These are phyloP conservation scores for Coemansia sp. DNA, from an alignment of 192 early-diverging fungal genomes.

Conservation along the genomic window DNA sequence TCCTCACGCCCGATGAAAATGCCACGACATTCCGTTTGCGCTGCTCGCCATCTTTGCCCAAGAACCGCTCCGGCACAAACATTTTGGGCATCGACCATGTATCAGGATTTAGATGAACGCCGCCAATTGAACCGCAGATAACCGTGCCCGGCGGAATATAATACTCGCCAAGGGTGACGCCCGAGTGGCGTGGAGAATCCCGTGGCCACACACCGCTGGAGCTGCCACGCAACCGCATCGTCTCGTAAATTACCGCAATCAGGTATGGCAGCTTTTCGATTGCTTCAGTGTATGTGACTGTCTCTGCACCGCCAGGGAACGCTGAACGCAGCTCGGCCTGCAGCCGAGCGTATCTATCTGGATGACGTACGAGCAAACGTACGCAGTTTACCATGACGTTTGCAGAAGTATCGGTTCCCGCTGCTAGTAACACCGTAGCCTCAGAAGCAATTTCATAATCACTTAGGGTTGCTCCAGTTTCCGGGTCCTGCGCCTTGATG, in stretches of 20 bases:
- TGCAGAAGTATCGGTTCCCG: constrained; percentile 23
- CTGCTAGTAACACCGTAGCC: constrained; percentile 21
- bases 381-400: constrained; percentile 14
- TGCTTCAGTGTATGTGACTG: constrained; percentile 9
- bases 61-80: constrained; percentile 31
- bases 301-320: background rate
- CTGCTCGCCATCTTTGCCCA: constrained; percentile 21
- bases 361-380: constrained; percentile 17
- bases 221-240: constrained; percentile 18
- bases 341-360: constrained; percentile 1
- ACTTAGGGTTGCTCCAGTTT: constrained; percentile 21
- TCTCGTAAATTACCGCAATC: constrained; percentile 26
- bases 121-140: constrained; percentile 18
- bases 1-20: constrained; percentile 22
- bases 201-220: constrained; percentile 20
- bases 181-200: constrained; percentile 8
- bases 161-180: constrained; percentile 5
- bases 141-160: constrained; percentile 18
- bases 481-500: constrained; percentile 19
- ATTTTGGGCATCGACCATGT: constrained; percentile 17
- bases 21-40: constrained; percentile 16
- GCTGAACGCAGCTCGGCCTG: background rate
- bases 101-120: constrained; percentile 18
- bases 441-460: constrained; percentile 18
- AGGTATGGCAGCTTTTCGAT: constrained; percentile 17